Base-by-base conservation (phyloP, 2,329 filamentous ascomycete species). In the Xylariaceae sp. region DNA sequence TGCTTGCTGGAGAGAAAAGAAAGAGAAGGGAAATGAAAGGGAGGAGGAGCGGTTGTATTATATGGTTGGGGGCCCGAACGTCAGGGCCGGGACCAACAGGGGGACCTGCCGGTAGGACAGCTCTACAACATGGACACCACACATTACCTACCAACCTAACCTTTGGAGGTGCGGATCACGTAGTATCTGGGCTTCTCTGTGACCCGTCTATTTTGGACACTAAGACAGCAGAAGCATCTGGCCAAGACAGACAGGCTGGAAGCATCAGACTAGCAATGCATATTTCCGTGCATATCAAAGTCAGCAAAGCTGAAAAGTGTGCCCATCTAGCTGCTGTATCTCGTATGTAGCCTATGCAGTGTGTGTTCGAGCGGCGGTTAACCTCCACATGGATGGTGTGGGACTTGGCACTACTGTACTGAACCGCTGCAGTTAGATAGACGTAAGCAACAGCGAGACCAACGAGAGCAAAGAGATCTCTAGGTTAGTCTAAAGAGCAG, bases 1-100 rank as follows among this genome's bases (percentile, higher is more conserved):
- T 68, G 69, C 79, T 84, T 84, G 81, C 80, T 82, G 73, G 71
- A 71, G 78, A 79, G 56, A 66, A 62, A 68, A 67, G 65, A 61
- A 66, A 66, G 55, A 53, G 63, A 64, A 65, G 57, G 58, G 55
- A 55, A 58, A 46, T 14, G 53, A 56, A 54, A 52, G 55, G 57
- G 56, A 59, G 59, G 59, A 57, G 59, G 59, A 59, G 54, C 53
- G 50, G 53, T 53, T 55, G 53, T 61, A 61, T 64, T 70, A 68
- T 68, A 67, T 61, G 50, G 42, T 52, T 53, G 54, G 44, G 59
- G 59, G 55, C 56, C 51, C 49, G 52, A 53, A n/a, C n/a, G n/a
- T n/a, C n/a, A n/a, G n/a, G 52, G 48, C 43, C 51, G 56, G 54
- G 56, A 51, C 21, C 21, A 24, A 11, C 21, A 24, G 11, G 21